phyloP scores from a whole-genome alignment of 176 grass and related monocot genomes.

The Musa acuminata region DNA sequence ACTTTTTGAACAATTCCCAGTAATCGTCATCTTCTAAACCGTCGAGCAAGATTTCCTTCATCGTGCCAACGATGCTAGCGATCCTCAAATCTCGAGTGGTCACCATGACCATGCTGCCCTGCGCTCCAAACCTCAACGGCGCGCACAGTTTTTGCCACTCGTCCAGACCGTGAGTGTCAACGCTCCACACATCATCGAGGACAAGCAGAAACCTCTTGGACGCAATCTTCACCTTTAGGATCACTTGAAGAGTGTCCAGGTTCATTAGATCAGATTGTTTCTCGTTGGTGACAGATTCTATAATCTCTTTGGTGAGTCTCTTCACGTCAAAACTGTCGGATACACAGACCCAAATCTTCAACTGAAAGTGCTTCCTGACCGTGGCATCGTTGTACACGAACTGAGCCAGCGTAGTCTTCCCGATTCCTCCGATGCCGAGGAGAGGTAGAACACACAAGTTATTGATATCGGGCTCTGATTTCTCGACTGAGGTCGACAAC shows the following conservation, averaged over 20 bases:
- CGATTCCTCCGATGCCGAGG: conserved; percentile 30
- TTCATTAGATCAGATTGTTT: neutral
- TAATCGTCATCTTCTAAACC: conserved; percentile 1
- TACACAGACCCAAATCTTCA: conserved; percentile 22
- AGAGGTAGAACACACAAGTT: conserved; percentile 26
- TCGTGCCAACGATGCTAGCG: neutral
- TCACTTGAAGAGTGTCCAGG: conserved; percentile 19
- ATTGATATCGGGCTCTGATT: too few species aligned
- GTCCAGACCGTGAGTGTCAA: neutral
- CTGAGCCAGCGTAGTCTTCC: conserved; percentile 39
- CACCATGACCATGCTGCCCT: conserved; percentile 23
- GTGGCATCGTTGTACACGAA: conserved; percentile 20
- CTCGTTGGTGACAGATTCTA: neutral
- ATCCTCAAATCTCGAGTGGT: conserved; percentile 16
- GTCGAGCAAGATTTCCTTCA: conserved; percentile 1
- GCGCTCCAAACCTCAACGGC: neutral
- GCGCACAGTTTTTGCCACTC: conserved; percentile 17
- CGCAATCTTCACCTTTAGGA: conserved; percentile 2
- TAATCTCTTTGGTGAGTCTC: conserved; percentile 15
- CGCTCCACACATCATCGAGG: conserved; percentile 35
- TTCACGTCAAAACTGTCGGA: conserved; percentile 22
- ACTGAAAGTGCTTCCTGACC: conserved; percentile 13
- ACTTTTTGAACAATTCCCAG: conserved; percentile 23
- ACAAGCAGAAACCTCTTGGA: conserved; percentile 22
- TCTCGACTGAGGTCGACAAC: neutral